Evolutionary conservation across 768 basidiomycete species (phyloP), one percentile per base, ranked within the genome.

Genomic region (Xerocomellus chrysenteron): DNA sequence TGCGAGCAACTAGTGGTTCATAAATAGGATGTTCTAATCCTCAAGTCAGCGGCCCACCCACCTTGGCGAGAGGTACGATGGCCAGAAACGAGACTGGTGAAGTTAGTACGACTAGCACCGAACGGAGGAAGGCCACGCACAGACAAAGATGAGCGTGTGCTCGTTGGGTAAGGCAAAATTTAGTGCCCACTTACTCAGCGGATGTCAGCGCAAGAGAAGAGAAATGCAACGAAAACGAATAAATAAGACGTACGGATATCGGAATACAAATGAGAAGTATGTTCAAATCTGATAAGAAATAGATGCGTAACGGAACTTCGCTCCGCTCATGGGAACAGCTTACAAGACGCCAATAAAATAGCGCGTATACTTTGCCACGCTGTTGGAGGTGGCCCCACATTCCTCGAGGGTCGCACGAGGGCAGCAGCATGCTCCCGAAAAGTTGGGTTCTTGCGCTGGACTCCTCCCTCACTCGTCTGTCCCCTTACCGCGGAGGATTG

Each of bases 51-150:
- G 1, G n/a, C n/a, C n/a, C n/a, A 21, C 45, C 33, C 43, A 87
- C 87, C 74, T 91, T 90, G 40, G 92, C 92, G 6, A 93, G 77
- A 7, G 92, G 92, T 56, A 94, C 81, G 56, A 94, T 93, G 13
- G 92, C 84, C 39, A 91, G 71, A 67, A 93, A 92, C 1, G 85
- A 83, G 65, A 87, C 88, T 90, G 59, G 43, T 26, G 17, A 33
- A 24, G 24, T 54, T 9, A 59, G 47, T 26, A 4, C 13, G 36
- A 47, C 21, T 11, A 4, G 14, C 16, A 9, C 32, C 24, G 21
- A 21, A 37, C 8, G 11, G 39, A 36, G 11, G 24, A 12, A 2
- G n/a, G 16, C 24, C 7, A 77, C 88, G 64, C 65, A 90, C 90
- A 86, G 57, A 90, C 78, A 58, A 91, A 92, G 56, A 90, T 73